Evolutionary conservation across 169 alveolate species (phyloP), one percentile per base, ranked within the genome.

Genomic region (Plasmodium coatneyi): DNA sequence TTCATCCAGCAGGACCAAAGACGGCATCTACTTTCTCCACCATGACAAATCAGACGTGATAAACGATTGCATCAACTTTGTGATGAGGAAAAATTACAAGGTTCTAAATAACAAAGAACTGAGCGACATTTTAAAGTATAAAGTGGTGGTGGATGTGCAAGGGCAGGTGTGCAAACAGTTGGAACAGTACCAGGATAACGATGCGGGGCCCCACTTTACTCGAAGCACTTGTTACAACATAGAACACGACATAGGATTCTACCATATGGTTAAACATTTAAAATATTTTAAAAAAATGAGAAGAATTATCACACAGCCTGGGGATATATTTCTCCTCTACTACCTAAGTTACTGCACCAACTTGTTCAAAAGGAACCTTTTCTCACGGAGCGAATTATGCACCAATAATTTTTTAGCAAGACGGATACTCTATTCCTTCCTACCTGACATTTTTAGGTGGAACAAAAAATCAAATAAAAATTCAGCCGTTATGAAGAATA

Each of bases 281-380:
- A 82, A 82, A 82, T 36, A 19, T 66, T 82, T 30, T 60, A 82
- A 14, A 30, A 82, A 60, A 82, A 34, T 56, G 28, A 82, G 39
- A n/a, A 82, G 41, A 60, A 28, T 56, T n/a, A 82, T 82, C 36
- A 34, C 36, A 4, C 25, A 19, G 6, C 52, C 93, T 56, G 25
- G 66, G n/a, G 34, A 28, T 74, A 16, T 86, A 76, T 86, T 86
- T 70, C 80, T 86, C 66, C 56, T 86, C 56, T 86, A 86, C 60
- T 86, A 76, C 71, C 66, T 82, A 83, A 86, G 52, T 28, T 76
- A 30, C 66, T 52, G 56, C 36, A 70, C 41, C 19, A 43, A 71
- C 74, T 83, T 83, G 39, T 25, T 70, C 43, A 83, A 71, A 70
- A 71, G 9, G 49, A 83, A 83, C 34, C n/a, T 70, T 10, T 36